Evolutionary conservation across 1,284 basidiomycete species (phyloP).

Genomic region (Fistulina hepatica): DNA sequence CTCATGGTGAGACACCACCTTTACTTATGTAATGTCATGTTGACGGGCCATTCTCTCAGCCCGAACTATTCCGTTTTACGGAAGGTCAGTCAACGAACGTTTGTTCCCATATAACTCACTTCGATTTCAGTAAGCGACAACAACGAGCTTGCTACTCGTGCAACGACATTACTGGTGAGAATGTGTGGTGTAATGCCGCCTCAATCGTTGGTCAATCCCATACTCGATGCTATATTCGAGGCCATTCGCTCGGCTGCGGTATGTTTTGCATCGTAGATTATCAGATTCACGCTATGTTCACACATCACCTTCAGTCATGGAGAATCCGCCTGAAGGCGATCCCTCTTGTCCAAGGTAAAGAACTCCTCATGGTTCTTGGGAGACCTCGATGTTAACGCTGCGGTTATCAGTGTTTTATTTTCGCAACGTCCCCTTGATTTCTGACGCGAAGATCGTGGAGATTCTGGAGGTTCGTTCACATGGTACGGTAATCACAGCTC

Average conservation of each 20-base stretch:
- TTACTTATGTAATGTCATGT: conserved; percentile 5
- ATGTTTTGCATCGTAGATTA: conserved; percentile 17
- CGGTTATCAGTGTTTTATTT: conserved; percentile 54
- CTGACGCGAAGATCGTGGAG: conserved; percentile 50
- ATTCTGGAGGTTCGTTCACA: conserved; percentile 45
- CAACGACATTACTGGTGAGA: conserved; percentile 49
- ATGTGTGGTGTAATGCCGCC: conserved; percentile 70
- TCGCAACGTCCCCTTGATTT: conserved; percentile 55
- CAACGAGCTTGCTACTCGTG: conserved; percentile 49
- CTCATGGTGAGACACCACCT: conserved; percentile 40
- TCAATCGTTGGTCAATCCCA: conserved; percentile 40
- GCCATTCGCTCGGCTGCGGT: conserved; percentile 59
- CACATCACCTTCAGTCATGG: conserved; percentile 43
- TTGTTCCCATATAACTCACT: conserved; percentile 3
- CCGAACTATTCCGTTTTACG: conserved; percentile 62
- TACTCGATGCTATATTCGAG: conserved; percentile 55
- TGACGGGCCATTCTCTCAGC: conserved; percentile 27
- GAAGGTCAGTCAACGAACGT: conserved; percentile 35
- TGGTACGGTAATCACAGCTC: not conserved
- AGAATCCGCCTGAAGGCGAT: conserved; percentile 59
- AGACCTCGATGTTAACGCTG: conserved; percentile 2
- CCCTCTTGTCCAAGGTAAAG: conserved; percentile 62
- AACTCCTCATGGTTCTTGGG: not conserved
- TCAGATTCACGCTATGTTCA: not conserved
- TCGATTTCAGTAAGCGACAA: conserved; percentile 49